Conservation (phyloP, 768 basidiomycete species). For the Cyclocybe aegerita region DNA sequence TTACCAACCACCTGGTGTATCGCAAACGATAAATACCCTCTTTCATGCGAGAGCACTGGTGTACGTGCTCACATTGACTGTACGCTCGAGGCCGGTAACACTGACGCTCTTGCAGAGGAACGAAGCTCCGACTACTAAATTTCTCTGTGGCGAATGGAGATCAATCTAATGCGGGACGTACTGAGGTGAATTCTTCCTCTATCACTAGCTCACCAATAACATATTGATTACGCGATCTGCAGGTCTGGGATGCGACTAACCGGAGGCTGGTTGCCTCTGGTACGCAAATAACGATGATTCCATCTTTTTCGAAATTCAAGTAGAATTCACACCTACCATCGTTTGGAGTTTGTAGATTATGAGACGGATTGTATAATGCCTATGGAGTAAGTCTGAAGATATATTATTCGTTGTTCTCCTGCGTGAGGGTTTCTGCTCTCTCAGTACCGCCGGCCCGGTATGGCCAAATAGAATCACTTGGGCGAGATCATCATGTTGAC, state of each 20-base stretch:
- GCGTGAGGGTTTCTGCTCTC: too few relatives aligned
- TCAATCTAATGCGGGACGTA: constrained; percentile 30
- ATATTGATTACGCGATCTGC: neutral
- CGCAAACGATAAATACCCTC: constrained; percentile 43
- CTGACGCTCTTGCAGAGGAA: constrained; percentile 30
- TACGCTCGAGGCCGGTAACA: neutral
- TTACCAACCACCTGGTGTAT: constrained; percentile 32
- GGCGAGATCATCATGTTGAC: too few relatives aligned
- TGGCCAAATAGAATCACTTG: too few relatives aligned
- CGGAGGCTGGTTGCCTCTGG: constrained; percentile 41
- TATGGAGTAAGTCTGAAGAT: too few relatives aligned
- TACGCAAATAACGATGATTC: constrained; percentile 38
- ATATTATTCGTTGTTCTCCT: too few relatives aligned
- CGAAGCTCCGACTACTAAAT: constrained; percentile 40
- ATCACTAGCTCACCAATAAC: neutral
- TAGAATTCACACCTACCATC: too few relatives aligned
- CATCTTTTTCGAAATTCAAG: constrained; percentile 10
- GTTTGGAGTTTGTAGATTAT: too few relatives aligned
- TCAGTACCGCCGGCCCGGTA: too few relatives aligned
- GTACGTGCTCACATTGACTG: constrained; percentile 24
- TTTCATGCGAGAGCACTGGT: constrained; percentile 41
- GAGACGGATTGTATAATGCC: too few relatives aligned
- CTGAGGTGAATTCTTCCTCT: constrained; percentile 32
- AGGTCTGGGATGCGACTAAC: constrained; percentile 43
- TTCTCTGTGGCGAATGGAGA: constrained; percentile 31